Percentiles rank a stretch among this genome's conserved stretches.
phyloP scores from a whole-genome alignment of 306 rosid species.

The Acacia acuminata region DNA sequence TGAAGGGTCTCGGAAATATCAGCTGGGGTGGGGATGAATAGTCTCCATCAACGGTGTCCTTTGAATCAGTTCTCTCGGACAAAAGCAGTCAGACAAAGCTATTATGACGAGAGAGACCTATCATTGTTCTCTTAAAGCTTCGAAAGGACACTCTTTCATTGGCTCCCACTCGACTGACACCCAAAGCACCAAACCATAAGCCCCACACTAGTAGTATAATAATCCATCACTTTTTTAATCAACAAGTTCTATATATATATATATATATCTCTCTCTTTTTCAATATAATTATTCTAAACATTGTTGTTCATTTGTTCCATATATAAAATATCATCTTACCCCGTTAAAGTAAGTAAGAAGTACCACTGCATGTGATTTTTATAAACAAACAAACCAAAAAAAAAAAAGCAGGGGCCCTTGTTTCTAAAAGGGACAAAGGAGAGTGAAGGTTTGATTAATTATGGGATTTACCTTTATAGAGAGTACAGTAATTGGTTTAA shows the following conservation, averaged over 20 bases:
- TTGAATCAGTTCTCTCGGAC: slow-evolving; percentile 89
- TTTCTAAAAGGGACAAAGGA: neutral
- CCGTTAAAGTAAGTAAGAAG: neutral
- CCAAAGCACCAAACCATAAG: slow-evolving; percentile 16
- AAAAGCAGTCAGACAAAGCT: slow-evolving; percentile 93
- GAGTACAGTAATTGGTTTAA: slow-evolving; percentile 4
- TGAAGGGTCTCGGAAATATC: slow-evolving; percentile 54
- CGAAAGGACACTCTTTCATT: slow-evolving; percentile 38
- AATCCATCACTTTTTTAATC: neutral
- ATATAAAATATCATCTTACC: neutral
- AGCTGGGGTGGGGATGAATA: slow-evolving; percentile 65
- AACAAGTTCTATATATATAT: neutral
- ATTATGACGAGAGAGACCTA: slow-evolving; percentile 86
- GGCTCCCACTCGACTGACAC: slow-evolving; percentile 2
- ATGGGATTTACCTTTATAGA: slow-evolving; percentile 39
- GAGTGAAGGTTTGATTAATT: slow-evolving; percentile 29
- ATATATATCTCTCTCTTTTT: neutral
- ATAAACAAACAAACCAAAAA: neutral
- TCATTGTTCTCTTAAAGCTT: slow-evolving; percentile 55
- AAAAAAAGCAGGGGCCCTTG: neutral
- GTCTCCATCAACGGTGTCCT: slow-evolving; percentile 88
- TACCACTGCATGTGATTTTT: neutral
- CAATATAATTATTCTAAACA: neutral
- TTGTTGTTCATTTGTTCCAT: neutral
- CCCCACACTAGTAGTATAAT: neutral